Evolutionary conservation across 441 rosid genomes (phyloP), one percentile per base, ranked within the genome.

Genomic region (Gossypium lobatum): DNA sequence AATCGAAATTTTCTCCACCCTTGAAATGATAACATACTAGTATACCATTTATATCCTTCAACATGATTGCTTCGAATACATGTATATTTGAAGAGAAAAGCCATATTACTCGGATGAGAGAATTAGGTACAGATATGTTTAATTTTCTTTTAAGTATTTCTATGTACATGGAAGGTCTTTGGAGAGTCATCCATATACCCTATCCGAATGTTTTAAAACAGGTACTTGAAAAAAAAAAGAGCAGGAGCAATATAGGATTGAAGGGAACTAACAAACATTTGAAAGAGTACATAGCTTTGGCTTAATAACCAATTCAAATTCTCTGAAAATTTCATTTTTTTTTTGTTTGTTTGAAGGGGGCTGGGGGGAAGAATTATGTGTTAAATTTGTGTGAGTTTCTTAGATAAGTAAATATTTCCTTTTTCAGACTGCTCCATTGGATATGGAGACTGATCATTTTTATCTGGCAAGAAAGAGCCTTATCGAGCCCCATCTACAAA

Each of bases 351-450:
- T 39, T 39, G 46, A 39, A 39, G 13, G 46, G 45, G 46, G 46
- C 3, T 39, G 46, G 3, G 13, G 46, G 23, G 59, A 26, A 50
- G 45, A 68, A 16, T 66, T 64, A 9, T 9, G 25, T 26, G 25
- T 52, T 52, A 8, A 68, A 52, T 16, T 53, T 69, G 60, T 68
- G 60, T 52, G 60, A 1, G 28, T 26, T 67, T 14, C 16, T 50
- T 8, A 16, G 11, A 16, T 13, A 69, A 25, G 59, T 69, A 16
- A 17, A 52, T 69, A 28, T 17, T 69, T 16, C 72, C 25, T 73
- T 75, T 76, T 73, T 79, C 86, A 91, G 97, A 88, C 84, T 52
- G 93, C 92, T 78, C 98, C 98, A 14, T 73, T 91, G 85, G 98
- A 95, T 83, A 77, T 95, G 81, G 97, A 72, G 71, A 87, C 90